Conservation (phyloP, 306 rosid genomes). For the Quercus engelmannii region DNA sequence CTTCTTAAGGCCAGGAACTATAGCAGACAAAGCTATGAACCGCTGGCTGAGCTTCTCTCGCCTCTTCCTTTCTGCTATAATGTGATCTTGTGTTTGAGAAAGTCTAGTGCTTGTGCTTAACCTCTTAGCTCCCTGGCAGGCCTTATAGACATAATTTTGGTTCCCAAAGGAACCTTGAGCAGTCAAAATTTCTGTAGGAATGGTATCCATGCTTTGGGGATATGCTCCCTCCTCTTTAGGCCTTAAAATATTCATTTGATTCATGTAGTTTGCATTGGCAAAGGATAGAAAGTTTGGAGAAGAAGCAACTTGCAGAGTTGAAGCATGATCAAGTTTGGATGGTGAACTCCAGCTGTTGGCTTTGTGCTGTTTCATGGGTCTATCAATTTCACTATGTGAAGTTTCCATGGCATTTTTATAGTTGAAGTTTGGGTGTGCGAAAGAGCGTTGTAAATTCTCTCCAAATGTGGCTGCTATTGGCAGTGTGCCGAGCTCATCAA, state of each 20-base stretch:
- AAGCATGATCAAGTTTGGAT: slow-evolving; percentile 18
- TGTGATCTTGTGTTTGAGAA: slow-evolving; percentile 74
- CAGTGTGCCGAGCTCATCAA: slow-evolving; percentile 42
- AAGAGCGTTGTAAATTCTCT: slow-evolving; percentile 52
- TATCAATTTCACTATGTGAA: slow-evolving; percentile 29
- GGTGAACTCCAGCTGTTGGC: slow-evolving; percentile 47
- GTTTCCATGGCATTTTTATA: slow-evolving; percentile 35
- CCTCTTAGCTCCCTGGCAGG: slow-evolving; percentile 39
- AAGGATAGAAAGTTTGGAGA: slow-evolving; percentile 52
- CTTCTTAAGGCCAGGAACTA: slow-evolving; percentile 93
- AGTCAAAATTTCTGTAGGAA: slow-evolving; percentile 42
- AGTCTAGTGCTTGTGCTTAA: slow-evolving; percentile 36
- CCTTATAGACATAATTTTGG: slow-evolving; percentile 36
- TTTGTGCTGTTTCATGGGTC: slow-evolving; percentile 51
- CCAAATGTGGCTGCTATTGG: slow-evolving; percentile 55
- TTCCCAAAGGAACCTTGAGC: slow-evolving; percentile 44
- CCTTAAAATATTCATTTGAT: slow-evolving; percentile 49
- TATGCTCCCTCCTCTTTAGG: slow-evolving; percentile 59
- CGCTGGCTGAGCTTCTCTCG: slow-evolving; percentile 90
- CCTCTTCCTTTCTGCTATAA: slow-evolving; percentile 81
- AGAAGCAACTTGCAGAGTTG: slow-evolving; percentile 38
- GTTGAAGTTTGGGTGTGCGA: slow-evolving; percentile 39
- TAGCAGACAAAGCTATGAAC: slow-evolving; percentile 85
- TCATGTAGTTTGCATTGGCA: slow-evolving; percentile 35
- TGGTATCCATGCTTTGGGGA: slow-evolving; percentile 28